phyloP scores from a whole-genome alignment of 768 basidiomycete genomes.

The Amanita fuliginea region DNA sequence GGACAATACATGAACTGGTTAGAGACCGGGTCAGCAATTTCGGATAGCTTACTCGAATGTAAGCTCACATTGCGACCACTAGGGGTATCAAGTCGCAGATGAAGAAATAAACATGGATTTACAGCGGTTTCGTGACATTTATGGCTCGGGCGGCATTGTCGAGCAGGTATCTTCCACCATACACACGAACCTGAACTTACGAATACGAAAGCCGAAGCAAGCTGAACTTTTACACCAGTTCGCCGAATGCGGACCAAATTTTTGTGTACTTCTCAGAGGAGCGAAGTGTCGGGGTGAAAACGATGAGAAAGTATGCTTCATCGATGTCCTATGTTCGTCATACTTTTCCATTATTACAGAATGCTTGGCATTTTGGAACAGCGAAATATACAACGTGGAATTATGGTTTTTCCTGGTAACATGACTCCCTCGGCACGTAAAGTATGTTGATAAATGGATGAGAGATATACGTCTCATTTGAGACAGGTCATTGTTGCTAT shows the following conservation, averaged over 20 bases:
- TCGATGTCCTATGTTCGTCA: constrained; percentile 3
- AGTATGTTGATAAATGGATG: constrained; percentile 29
- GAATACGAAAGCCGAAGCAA: constrained; percentile 57
- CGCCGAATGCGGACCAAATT: constrained; percentile 64
- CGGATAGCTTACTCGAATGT: constrained; percentile 12
- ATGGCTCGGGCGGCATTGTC: constrained; percentile 64
- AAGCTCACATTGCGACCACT: constrained; percentile 8
- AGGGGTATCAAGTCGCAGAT: constrained; percentile 92
- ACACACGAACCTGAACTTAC: constrained; percentile 5
- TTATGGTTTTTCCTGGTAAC: constrained; percentile 91
- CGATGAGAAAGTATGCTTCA: constrained; percentile 83
- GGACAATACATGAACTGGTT: constrained; percentile 94
- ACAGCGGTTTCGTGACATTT: constrained; percentile 59
- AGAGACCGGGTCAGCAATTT: constrained; percentile 69
- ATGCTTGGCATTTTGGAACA: constrained; percentile 86
- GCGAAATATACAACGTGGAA: constrained; percentile 79
- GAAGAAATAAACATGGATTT: constrained; percentile 91
- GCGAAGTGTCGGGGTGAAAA: constrained; percentile 90
- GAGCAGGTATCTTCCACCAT: constrained; percentile 54
- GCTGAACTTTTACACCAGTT: constrained; percentile 86
- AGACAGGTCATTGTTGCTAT: constrained; percentile 84
- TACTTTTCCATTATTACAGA: constrained; percentile 28
- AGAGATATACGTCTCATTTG: constrained; percentile 6
- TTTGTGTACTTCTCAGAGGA: constrained; percentile 97
- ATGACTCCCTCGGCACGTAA: constrained; percentile 98